These are phyloP conservation scores for Fusarium concolor DNA, from an alignment of 2,329 filamentous ascomycete species.

Conservation along the genomic window DNA sequence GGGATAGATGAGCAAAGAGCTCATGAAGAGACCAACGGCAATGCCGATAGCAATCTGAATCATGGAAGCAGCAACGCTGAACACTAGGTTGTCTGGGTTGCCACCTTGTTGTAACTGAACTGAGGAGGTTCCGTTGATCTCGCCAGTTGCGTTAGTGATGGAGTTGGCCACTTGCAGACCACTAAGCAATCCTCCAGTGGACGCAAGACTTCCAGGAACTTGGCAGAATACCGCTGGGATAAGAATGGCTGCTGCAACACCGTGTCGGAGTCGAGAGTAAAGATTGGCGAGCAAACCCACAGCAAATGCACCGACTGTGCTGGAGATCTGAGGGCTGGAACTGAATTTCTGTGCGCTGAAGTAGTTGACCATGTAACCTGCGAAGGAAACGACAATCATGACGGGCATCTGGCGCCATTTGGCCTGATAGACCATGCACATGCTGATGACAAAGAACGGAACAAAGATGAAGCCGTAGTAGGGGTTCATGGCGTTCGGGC, in stretches of 20 bases:
- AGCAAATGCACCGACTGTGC: slow-evolving; percentile 79
- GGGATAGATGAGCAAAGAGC: slow-evolving; percentile 61
- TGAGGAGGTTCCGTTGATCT: slow-evolving; percentile 52
- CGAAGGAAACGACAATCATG: slow-evolving; percentile 79
- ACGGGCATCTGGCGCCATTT: slow-evolving; percentile 84
- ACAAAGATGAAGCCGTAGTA: slow-evolving; percentile 76
- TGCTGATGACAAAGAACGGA: slow-evolving; percentile 76
- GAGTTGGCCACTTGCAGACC: slow-evolving; percentile 58
- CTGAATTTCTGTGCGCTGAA: slow-evolving; percentile 74
- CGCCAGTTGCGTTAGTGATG: slow-evolving; percentile 53
- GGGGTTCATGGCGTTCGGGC: slow-evolving; percentile 57
- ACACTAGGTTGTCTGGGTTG: slow-evolving; percentile 54
- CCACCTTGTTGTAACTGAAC: slow-evolving; percentile 39
- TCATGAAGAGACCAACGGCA: slow-evolving; percentile 62
- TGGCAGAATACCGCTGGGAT: slow-evolving; percentile 63
- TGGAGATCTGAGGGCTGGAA: slow-evolving; percentile 79
- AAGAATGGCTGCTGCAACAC: slow-evolving; percentile 61
- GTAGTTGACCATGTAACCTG: slow-evolving; percentile 81
- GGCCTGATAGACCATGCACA: slow-evolving; percentile 82
- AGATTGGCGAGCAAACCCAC: slow-evolving; percentile 83
- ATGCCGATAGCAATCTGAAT: slow-evolving; percentile 66
- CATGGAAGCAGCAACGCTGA: slow-evolving; percentile 62
- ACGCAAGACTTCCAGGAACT: slow-evolving; percentile 61
- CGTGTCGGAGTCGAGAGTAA: slow-evolving; percentile 71
- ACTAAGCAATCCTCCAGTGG: slow-evolving; percentile 60